phyloP scores from a whole-genome alignment of 345 rosid species.

The Ricinus communis region DNA sequence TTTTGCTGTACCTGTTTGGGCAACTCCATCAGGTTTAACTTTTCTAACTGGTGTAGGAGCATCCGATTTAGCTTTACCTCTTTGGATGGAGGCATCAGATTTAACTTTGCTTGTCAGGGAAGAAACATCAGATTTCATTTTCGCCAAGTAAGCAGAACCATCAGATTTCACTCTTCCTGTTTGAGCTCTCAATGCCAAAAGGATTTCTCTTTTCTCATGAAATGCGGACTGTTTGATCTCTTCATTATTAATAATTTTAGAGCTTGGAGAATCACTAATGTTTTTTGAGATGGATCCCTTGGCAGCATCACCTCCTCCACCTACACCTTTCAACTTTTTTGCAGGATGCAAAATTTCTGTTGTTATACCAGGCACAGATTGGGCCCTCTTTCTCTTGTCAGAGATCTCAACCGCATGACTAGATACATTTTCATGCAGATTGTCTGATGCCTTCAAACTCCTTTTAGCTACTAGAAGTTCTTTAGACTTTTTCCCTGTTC shows the following conservation, averaged over 20 bases:
- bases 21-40: conserved; percentile 31
- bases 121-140: conserved; percentile 5
- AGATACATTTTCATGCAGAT: conserved; percentile 24
- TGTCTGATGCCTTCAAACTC: conserved; percentile 32
- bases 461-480: conserved; percentile 35
- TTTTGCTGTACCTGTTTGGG: conserved; percentile 11
- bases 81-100: conserved; percentile 9
- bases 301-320: conserved; percentile 29
- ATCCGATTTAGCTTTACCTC: conserved; percentile 13
- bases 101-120: not conserved
- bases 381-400: conserved; percentile 40
- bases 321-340: conserved; percentile 53
- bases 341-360: conserved; percentile 41
- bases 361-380: conserved; percentile 32
- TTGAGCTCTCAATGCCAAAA: conserved; percentile 47
- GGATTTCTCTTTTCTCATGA: conserved; percentile 35
- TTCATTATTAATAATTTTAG: conserved; percentile 35
- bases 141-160: not conserved
- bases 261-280: conserved; percentile 28
- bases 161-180: conserved; percentile 21
- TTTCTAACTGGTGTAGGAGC: conserved; percentile 1
- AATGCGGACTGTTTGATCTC: conserved; percentile 32
- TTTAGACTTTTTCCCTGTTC: conserved; percentile 38
- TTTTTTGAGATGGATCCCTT: conserved; percentile 30
- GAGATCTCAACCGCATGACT: conserved; percentile 30